These are phyloP conservation scores for Tilletia indica DNA, from an alignment of 1,284 basidiomycete species.

Conservation along the genomic window DNA sequence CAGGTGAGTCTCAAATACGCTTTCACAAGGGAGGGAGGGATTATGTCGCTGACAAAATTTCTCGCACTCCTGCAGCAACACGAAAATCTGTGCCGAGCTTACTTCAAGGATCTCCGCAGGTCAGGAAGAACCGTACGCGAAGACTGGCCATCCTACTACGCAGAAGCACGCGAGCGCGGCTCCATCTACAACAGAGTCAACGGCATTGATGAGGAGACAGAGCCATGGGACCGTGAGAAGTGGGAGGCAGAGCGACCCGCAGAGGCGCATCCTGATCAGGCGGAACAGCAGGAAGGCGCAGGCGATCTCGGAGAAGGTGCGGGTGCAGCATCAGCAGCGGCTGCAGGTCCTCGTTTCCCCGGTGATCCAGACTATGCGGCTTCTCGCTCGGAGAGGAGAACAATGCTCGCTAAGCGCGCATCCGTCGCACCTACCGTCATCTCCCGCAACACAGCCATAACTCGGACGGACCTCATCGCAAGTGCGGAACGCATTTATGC, in stretches of 20 bases:
- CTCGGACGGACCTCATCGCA: conserved; percentile 80
- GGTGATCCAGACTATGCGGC: conserved; percentile 51
- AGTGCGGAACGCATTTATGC: conserved; percentile 93
- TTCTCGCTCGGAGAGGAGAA: conserved; percentile 37
- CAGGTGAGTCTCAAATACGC: neutral
- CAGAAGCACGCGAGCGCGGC: conserved; percentile 66
- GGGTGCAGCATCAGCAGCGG: neutral
- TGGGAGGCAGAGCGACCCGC: neutral
- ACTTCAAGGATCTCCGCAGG: conserved; percentile 96
- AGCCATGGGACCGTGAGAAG: conserved; percentile 9
- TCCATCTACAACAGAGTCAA: conserved; percentile 87
- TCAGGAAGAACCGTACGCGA: conserved; percentile 85
- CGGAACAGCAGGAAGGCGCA: neutral
- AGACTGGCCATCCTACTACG: conserved; percentile 95
- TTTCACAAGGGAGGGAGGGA: neutral
- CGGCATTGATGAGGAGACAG: conserved; percentile 61
- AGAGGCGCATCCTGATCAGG: neutral
- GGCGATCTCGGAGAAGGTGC: neutral
- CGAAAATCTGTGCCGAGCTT: conserved; percentile 94
- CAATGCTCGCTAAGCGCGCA: conserved; percentile 44
- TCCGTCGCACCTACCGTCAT: conserved; percentile 60
- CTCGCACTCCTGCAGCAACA: conserved; percentile 78
- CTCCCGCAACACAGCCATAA: conserved; percentile 83
- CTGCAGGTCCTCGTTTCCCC: conserved; percentile 40
- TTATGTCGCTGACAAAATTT: neutral